These are phyloP conservation scores for Cyclotella baltica DNA, from an alignment of 108 stramenopile species.

Conservation along the genomic window DNA sequence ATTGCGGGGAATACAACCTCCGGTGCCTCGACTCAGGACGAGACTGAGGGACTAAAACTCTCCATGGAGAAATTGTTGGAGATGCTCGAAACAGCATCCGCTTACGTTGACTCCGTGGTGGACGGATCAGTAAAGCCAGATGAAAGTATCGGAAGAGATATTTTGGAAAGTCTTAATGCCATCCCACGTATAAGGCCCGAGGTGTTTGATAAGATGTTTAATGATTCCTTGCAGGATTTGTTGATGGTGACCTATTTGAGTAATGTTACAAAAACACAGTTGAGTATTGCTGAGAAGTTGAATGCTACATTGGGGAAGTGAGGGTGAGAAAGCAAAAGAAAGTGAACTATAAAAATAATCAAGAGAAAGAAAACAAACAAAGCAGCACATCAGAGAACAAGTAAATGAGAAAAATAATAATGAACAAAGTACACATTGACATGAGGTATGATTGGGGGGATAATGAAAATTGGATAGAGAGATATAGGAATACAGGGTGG, in stretches of 20 bases:
- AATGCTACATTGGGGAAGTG: constrained; percentile 81
- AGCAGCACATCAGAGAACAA: background rate
- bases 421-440: background rate
- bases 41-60: constrained; percentile 50
- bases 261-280: constrained; percentile 93
- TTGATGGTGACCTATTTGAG: constrained; percentile 97
- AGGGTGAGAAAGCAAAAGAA: background rate
- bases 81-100: constrained; percentile 83
- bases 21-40: constrained; percentile 31
- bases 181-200: constrained; percentile 92
- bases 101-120: constrained; percentile 90
- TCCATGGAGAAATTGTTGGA: constrained; percentile 81
- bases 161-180: constrained; percentile 86
- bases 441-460: background rate
- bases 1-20: constrained; percentile 44
- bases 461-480: too few species aligned
- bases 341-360: background rate
- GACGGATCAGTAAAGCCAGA: constrained; percentile 77
- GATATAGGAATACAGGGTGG: too few species aligned
- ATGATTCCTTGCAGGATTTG: constrained; percentile 94
- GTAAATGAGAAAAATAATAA: background rate
- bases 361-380: background rate
- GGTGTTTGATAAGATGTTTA: constrained; percentile 91
- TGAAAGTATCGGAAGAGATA: constrained; percentile 73
- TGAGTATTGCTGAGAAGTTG: constrained; percentile 95